Conservation (phyloP, 495 filamentous ascomycete genomes). For the Aspergillus nanangensis region DNA sequence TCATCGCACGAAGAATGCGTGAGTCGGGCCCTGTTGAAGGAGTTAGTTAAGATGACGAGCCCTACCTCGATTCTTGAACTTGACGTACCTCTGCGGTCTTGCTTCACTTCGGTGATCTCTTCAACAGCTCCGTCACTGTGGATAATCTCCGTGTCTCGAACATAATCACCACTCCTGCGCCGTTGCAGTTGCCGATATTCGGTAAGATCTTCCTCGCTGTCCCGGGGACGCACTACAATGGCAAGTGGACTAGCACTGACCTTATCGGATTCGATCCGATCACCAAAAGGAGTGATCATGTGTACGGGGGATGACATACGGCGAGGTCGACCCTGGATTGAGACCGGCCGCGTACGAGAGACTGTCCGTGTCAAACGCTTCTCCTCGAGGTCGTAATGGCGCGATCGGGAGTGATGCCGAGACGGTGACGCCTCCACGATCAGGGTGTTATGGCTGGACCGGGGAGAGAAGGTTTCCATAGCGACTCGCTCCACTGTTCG, state of each 20-base stretch:
- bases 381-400: constrained; percentile 24
- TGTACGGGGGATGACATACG: constrained; percentile 27
- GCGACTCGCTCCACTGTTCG: constrained; percentile 26
- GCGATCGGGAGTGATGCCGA: constrained; percentile 20
- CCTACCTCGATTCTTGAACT: too few relatives aligned
- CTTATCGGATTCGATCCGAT: constrained; percentile 42
- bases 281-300: constrained; percentile 11
- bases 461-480: constrained; percentile 23
- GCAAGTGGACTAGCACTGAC: constrained; percentile 51
- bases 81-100: constrained; percentile 89
- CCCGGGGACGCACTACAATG: constrained; percentile 46
- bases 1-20: constrained; percentile 64
- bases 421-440: constrained; percentile 29
- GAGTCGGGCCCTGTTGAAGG: constrained; percentile 51
- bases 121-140: constrained; percentile 44
- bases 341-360: constrained; percentile 35
- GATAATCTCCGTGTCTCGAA: constrained; percentile 37
- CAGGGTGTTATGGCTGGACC: constrained; percentile 22
- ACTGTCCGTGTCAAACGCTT: constrained; percentile 19
- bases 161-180: constrained; percentile 34
- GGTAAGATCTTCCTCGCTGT: constrained; percentile 50
- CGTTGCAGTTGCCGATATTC: constrained; percentile 52
- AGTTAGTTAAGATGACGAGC: too few relatives aligned
- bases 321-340: constrained; percentile 32
- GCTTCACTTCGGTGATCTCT: constrained; percentile 62